Base-by-base conservation (phyloP, 768 basidiomycete species). In the Lentinula edodes region DNA sequence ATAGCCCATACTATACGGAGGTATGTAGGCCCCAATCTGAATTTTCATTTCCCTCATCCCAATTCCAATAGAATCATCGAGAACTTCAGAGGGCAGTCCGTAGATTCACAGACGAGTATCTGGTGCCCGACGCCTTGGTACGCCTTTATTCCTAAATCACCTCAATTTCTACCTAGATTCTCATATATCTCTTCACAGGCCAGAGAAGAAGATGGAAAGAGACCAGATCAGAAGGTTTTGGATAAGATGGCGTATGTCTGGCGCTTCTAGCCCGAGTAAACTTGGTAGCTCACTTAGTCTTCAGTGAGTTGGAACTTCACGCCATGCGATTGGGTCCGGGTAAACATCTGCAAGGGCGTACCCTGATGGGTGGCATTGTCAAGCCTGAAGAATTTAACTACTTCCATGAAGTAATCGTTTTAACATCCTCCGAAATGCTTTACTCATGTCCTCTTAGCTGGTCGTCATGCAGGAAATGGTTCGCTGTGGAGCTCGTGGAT, bases 281-380 rank as follows among this genome's bases (percentile, higher is more conserved):
- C 20, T 39, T 15, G 18, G 34, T 4, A 38, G 13, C 43, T 18
- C 16, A 39, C 42, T n/a, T 46, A 28, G 38, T 32, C 6, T 32
- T 20, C 53, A 89, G 86, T 15, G 85, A 86, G 55, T 57, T 83
- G 35, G 87, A 93, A 67, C 60, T 98, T 18, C 90, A 93, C 70
- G 91, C 92, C 13, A 96, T 97, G 95, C 86, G 92, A 18, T 80
- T 95, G 75, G 96, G 96, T 15, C 95, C 95, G 23, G 94, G 93
- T 32, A 91, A 91, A 72, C 94, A 97, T 67, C 79, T 98, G 23
- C 82, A 90, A 71, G 95, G 95, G 6, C 78, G 85, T 20, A 83
- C 79, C 36, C 76, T 98, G 28, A 88, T 94, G 81, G 85, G 83
- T 57, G 95, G 93, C 3, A 69, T 88, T 28, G 87, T 95, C 45